Evolutionary conservation across 2,329 filamentous ascomycete genomes (phyloP), one percentile per base, ranked within the genome.

Genomic region (Penicillium sp.): DNA sequence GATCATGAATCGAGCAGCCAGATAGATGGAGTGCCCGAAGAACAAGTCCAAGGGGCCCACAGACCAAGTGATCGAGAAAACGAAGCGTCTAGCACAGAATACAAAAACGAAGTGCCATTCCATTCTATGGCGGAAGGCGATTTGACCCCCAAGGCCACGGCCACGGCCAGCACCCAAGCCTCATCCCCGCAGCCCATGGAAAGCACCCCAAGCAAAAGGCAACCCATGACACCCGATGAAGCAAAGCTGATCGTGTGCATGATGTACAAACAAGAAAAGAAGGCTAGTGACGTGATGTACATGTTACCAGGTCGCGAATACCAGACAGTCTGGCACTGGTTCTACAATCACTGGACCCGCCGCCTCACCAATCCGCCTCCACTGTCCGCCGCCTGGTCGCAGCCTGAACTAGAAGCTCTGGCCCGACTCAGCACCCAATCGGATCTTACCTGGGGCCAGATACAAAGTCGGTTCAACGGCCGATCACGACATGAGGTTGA

Each of bases 401-500:
- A 58, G 21, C 49, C 58, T 19, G 72, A 76, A 44, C 51, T 65
- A 33, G 51, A 62, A n/a, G 65, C 63, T 35, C 54, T 76, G 31
- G 58, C 63, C 27, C 44, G 49, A 6, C 55, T 75, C 3, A 68
- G 67, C 57, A 61, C 67, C 48, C 54, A 66, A 51, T 53, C 60
- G 17, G 70, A 65, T 49, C 61, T 75, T n/a, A 65, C 64, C 39
- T 75, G 73, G 73, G 21, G 58, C 57, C 61, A 61, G 21, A 67
- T 75, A 33, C 65, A 64, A 42, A 53, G 55, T 19, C 56, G 59
- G n/a, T 54, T 76, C n/a, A 70, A 69, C 7, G 61, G 64, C 31
- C 68, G 72, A 23, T 66, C 69, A 17, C 61, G 62, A 43, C 57
- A 64, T 21, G 72, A 74, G 51, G 64, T 74, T 31, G 73, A 76